Base-by-base conservation (phyloP, 2,329 filamentous ascomycete genomes). In the Microcyclospora pomicola region DNA sequence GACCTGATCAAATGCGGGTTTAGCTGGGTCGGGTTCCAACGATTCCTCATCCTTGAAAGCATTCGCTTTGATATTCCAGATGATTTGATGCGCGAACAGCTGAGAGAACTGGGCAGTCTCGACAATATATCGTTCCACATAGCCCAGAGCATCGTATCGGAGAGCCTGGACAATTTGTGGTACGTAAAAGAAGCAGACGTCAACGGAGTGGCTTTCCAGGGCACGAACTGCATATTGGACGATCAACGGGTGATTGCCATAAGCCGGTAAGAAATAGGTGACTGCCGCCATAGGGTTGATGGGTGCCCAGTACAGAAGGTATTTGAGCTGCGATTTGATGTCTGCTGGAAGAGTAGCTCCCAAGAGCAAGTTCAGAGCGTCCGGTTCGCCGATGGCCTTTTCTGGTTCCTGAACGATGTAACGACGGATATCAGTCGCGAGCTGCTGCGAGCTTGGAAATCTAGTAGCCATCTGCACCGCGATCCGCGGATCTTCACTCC, bases 41-140 rank as follows among this genome's bases (percentile, higher is more conserved):
- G 81, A 87, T 49, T 95, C 85, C 52, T 98, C 30, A 48, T 98
- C 92, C 59, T 95, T 98, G 70, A 83, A 98, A 1, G 87, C 83
- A 59, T 98, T 99, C 27, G 91, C 91, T 59, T 96, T 98, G 81
- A 99, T 98, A 59, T 98, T 99, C 91, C 92, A 99, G 56, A 99
- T 98, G 49, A 98, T 96, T 54, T 99, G 91, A 59, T 99, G 92
- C 2, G 92, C 88, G 60, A 98, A 98, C 7, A 96, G 66, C 59
- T 96, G 91, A n/a, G 91, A 96, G 54, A 94, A 87, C 51, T 92
- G 88, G 1, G 87, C 91, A 1, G 92, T 95, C 63, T 99, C 91
- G 12, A 96, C 71, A 39, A 98, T 96, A 55, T 95, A 98, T 33
- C 88, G 75, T 60, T 95, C 86, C 2, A 95, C 87, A 55, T 98